Base-by-base conservation (phyloP, 225 moss, liverwort and hornwort species). In the Bryum argenteum region DNA sequence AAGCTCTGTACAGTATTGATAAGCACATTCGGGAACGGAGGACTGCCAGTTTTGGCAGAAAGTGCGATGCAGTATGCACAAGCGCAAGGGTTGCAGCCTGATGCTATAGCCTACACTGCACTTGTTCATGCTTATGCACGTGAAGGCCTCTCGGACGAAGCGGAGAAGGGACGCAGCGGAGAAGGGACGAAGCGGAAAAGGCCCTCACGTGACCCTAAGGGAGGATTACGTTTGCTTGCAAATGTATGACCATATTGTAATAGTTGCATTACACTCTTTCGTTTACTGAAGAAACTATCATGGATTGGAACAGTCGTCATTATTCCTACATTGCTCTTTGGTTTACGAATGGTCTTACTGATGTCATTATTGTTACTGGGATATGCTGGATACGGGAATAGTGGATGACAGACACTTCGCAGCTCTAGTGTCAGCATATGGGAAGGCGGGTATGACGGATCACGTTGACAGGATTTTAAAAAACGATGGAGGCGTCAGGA, bases 1-100 rank as follows among this genome's bases (percentile, higher is more conserved):
- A 82, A 80, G 59, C 77, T 85, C 50, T 88, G 88, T 72, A 88
- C 88, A 73, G 83, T 78, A 73, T 78, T 88, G 78, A 88, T 88
- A 70, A 82, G 85, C 76, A 85, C 80, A 43, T 88, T 82, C 65
- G 85, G 88, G 22, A 76, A 83, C 68, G 85, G 85, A 63, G 85
- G 85, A 47, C 55, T 85, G 61, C 82, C 85, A 80, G 56, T 20
- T 17, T 67, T 85, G 75, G 89, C 87, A 67, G 78, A 87, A 50
- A 82, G 69, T 66, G 82, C 84, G 54, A 82, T 89, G 84, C 70
- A 78, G 20, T 89, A 87, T 78, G 84, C 84, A 43, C 82, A 75
- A 73, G 77, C 79, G 60, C 80, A 84, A 72, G 87, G 84, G 53
- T 58, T 89, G 78, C 78, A 87, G 65, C 89, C 87, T 63, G 89